Conservation (phyloP, 805 yeast genomes). For the Ogataea ramenticola region DNA sequence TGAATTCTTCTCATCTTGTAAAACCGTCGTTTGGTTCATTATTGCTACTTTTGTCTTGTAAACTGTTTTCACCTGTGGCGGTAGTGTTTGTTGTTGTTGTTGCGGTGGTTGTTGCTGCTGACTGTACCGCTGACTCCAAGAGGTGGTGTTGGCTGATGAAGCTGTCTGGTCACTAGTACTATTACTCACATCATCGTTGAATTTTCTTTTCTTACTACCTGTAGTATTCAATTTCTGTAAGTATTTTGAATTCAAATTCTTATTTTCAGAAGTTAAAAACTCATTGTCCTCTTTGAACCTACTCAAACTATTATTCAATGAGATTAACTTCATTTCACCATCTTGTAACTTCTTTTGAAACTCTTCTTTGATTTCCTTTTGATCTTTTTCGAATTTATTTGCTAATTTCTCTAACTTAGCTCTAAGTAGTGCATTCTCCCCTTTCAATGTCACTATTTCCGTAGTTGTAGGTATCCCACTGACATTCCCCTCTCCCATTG, state of each 20-base stretch:
- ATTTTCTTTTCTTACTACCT: constrained; percentile 15
- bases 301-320: constrained; percentile 28
- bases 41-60: constrained; percentile 13
- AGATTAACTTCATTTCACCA: constrained; percentile 15
- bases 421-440: constrained; percentile 75
- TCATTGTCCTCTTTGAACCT: constrained; percentile 47
- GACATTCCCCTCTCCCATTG: neutral
- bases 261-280: constrained; percentile 44
- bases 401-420: constrained; percentile 49
- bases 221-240: constrained; percentile 8
- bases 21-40: constrained; percentile 22
- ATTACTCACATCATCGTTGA: constrained; percentile 6
- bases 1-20: constrained; percentile 31
- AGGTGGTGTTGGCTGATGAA: too few species aligned
- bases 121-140: too few species aligned
- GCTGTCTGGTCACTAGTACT: neutral
- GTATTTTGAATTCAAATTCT: constrained; percentile 21
- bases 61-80: neutral
- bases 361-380: constrained; percentile 29
- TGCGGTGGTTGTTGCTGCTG: neutral
- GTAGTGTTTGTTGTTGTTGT: neutral
- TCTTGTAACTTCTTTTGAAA: constrained; percentile 14
- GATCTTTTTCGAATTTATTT: constrained; percentile 26
- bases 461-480: neutral
- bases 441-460: constrained; percentile 45